These are phyloP conservation scores for Axilococcus clingmanii DNA, from an alignment of 139 green algal genomes.

Conservation along the genomic window DNA sequence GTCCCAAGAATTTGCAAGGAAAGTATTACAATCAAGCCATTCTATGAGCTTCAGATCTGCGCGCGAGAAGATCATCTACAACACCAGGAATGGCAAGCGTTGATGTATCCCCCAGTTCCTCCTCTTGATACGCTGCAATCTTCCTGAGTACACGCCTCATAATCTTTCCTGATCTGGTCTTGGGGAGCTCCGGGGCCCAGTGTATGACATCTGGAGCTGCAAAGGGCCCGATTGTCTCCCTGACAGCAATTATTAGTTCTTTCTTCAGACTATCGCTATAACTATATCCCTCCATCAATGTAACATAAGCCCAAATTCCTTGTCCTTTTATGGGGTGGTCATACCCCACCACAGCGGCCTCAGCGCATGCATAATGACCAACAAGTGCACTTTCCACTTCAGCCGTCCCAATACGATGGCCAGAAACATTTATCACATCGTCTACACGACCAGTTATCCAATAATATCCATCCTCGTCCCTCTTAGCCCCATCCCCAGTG, in stretches of 20 bases:
- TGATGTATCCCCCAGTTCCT: conserved; percentile 62
- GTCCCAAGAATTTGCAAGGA: no score
- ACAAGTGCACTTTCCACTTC: conserved; percentile 90
- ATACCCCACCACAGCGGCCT: conserved; percentile 85
- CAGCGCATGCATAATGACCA: conserved; percentile 58
- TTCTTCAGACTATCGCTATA: conserved; percentile 49
- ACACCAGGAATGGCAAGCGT: conserved; percentile 76
- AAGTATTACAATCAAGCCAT: no score
- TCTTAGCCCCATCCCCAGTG: conserved; percentile 56
- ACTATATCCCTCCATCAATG: conserved; percentile 53
- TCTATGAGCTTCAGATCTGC: background rate
- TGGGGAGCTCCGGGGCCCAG: conserved; percentile 80
- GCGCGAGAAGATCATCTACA: conserved; percentile 37
- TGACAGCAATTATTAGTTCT: conserved; percentile 53
- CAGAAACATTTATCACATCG: conserved; percentile 84
- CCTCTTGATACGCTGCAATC: conserved; percentile 53
- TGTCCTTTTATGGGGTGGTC: conserved; percentile 90
- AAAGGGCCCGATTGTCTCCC: conserved; percentile 57
- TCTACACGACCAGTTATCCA: conserved; percentile 90
- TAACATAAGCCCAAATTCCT: conserved; percentile 95
- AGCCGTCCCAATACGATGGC: conserved; percentile 88
- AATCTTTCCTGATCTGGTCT: conserved; percentile 83
- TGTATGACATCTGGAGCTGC: conserved; percentile 92
- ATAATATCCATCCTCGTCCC: conserved; percentile 70
- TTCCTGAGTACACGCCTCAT: conserved; percentile 86